Evolutionary conservation across 2,329 filamentous ascomycete species (phyloP).

Genomic region (Dryadomyces quercus-mongolicae): DNA sequence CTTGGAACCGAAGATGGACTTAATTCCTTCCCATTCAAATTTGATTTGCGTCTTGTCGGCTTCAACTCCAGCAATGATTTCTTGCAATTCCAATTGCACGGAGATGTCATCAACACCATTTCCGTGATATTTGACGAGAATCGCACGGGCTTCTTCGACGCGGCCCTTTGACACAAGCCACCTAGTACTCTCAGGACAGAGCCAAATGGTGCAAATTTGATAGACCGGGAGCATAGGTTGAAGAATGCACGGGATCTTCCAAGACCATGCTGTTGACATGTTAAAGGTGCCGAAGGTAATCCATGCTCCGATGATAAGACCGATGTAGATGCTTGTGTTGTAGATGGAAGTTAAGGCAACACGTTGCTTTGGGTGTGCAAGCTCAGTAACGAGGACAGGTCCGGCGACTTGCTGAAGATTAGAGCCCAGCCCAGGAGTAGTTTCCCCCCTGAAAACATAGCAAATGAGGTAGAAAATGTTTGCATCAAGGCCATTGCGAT

Average conservation of each 20-base stretch:
- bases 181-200: constrained; percentile 13
- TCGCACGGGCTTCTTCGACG: constrained; percentile 1
- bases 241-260: constrained; percentile 6
- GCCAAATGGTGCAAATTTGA: constrained; percentile 6
- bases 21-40: not conserved
- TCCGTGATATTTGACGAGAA: constrained; percentile 2
- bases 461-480: constrained; percentile 21
- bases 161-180: constrained; percentile 13
- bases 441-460: constrained; percentile 26
- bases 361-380: constrained; percentile 20
- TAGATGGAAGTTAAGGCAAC: constrained; percentile 16
- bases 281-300: constrained; percentile 6
- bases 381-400: constrained; percentile 28
- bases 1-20: not conserved
- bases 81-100: constrained; percentile 1
- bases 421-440: constrained; percentile 23
- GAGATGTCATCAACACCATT: not conserved
- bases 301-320: constrained; percentile 10
- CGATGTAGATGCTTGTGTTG: constrained; percentile 1
- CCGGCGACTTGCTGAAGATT: constrained; percentile 26
- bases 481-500: constrained; percentile 23
- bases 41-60: constrained; percentile 4
- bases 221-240: constrained; percentile 3
- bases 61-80: constrained; percentile 1
- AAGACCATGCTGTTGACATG: constrained; percentile 4